These are phyloP conservation scores for Eleusine coracana DNA, from an alignment of 176 grass and related monocot species.

Conservation along the genomic window DNA sequence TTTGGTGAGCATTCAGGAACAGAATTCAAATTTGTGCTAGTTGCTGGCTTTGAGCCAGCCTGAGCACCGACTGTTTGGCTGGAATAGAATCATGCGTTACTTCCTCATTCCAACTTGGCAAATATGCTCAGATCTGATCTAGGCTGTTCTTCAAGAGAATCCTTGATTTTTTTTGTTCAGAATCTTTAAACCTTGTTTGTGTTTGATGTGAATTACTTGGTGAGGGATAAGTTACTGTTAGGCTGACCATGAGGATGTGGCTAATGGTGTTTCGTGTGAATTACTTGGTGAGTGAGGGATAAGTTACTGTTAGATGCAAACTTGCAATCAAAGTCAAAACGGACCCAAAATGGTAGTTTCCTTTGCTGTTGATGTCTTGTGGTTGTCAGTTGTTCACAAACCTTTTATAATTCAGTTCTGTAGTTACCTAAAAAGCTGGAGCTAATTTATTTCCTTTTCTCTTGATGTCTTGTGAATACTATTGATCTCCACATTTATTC, in stretches of 20 bases:
- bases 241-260: background rate
- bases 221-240: too few species aligned
- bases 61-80: background rate
- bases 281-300: background rate
- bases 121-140: background rate
- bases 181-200: background rate
- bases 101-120: background rate
- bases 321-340: background rate
- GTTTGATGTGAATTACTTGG: background rate
- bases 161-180: background rate
- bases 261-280: background rate
- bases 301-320: constrained; percentile 5
- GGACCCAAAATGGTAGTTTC: background rate
- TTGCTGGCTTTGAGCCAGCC: background rate
- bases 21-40: background rate
- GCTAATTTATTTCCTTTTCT: background rate
- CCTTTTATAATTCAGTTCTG: background rate
- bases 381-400: background rate
- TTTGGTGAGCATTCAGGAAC: constrained; percentile 1
- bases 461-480: background rate
- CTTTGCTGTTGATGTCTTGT: background rate
- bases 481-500: constrained; percentile 15
- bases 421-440: background rate
- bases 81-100: background rate
- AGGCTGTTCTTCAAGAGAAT: background rate